Percentiles rank a stretch among this genome's conserved stretches.
Conservation (phyloP, 805 yeast species). For the Yarrowia sp. region DNA sequence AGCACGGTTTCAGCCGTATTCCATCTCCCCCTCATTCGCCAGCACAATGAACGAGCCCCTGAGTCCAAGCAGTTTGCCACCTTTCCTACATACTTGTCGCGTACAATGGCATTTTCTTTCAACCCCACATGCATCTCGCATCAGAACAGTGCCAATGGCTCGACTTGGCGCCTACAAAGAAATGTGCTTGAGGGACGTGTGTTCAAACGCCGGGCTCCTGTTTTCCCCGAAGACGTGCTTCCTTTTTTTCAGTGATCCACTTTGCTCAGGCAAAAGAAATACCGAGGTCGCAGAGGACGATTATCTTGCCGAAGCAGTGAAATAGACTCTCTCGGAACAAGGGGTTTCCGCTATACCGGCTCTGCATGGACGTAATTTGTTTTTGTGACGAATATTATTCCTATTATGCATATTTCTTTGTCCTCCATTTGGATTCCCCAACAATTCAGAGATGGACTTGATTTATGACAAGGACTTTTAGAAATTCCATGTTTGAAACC, state of each 20-base stretch:
- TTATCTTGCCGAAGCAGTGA: no score
- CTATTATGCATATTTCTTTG: neutral
- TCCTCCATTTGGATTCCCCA: neutral
- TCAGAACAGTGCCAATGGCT: no score
- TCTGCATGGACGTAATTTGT: neutral
- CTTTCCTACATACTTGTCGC: no score
- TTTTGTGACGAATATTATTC: neutral
- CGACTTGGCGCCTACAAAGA: no score
- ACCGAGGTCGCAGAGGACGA: no score
- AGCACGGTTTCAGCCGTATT: constrained; percentile 1
- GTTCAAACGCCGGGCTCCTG: constrained; percentile 1
- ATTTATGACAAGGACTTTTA: no score
- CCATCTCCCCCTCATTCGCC: neutral
- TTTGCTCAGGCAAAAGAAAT: neutral
- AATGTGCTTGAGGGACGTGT: neutral
- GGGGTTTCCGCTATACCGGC: neutral
- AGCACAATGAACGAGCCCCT: neutral
- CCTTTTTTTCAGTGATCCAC: no score
- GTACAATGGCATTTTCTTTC: no score
- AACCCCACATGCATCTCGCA: neutral
- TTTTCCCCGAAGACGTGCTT: neutral
- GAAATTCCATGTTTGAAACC: no score
- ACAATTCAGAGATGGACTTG: neutral
- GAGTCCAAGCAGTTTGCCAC: no score
- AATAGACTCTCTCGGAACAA: no score